These are phyloP conservation scores for Kalmusia sp. DNA, from an alignment of 2,329 filamentous ascomycete genomes.

Conservation along the genomic window DNA sequence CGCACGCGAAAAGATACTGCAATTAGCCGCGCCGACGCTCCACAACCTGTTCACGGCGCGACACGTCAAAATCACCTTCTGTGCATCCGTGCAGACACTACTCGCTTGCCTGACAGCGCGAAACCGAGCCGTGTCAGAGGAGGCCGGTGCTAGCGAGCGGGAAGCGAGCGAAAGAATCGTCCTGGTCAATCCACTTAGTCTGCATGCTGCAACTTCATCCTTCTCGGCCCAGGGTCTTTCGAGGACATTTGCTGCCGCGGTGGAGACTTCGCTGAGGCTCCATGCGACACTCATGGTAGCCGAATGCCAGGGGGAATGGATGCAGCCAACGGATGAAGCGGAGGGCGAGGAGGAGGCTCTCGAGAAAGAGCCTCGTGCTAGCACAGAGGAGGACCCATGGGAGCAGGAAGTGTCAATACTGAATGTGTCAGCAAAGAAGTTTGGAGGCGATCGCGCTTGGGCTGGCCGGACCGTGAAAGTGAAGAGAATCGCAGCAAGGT, in stretches of 20 bases:
- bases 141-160: conserved; percentile 16
- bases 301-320: conserved; percentile 40
- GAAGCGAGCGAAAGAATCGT: conserved; percentile 54
- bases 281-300: conserved; percentile 49
- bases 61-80: conserved; percentile 74
- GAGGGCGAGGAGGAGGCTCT: neutral
- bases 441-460: conserved; percentile 51
- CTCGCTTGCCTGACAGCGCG: conserved; percentile 75
- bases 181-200: conserved; percentile 68
- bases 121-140: conserved; percentile 21
- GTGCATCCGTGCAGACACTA: conserved; percentile 77
- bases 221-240: conserved; percentile 78
- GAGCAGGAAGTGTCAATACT: conserved; percentile 56
- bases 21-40: conserved; percentile 69
- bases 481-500: conserved; percentile 52
- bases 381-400: conserved; percentile 46
- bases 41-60: conserved; percentile 72
- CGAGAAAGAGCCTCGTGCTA: conserved; percentile 58
- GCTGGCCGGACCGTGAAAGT: conserved; percentile 56
- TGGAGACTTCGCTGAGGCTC: conserved; percentile 63
- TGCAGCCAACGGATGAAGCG: neutral
- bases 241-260: conserved; percentile 66
- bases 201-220: conserved; percentile 73
- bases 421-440: conserved; percentile 53
- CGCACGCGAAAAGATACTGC: conserved; percentile 19